Evolutionary conservation across 805 yeast genomes (phyloP).

Genomic region (Saccharomycopsis sp.): DNA sequence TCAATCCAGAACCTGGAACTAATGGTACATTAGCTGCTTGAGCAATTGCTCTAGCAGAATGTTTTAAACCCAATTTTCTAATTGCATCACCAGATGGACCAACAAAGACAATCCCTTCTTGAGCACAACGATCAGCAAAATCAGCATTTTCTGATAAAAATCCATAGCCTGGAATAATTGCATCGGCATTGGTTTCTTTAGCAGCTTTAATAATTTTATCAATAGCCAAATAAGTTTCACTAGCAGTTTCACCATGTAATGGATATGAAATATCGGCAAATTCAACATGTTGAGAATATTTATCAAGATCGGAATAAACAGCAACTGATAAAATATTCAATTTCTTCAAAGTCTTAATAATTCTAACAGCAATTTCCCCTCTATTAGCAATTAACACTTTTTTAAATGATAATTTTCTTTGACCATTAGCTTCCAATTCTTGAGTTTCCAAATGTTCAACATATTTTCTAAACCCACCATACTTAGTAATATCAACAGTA

Average conservation of each 20-base stretch:
- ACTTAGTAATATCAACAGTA: slow-evolving; percentile 72
- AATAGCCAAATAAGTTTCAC: slow-evolving; percentile 81
- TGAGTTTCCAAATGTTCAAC: slow-evolving; percentile 25
- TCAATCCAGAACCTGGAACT: slow-evolving; percentile 94
- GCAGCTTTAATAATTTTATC: slow-evolving; percentile 87
- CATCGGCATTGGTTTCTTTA: slow-evolving; percentile 76
- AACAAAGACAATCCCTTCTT: slow-evolving; percentile 81
- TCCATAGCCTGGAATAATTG: slow-evolving; percentile 98
- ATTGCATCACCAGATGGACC: slow-evolving; percentile 97
- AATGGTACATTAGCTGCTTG: slow-evolving; percentile 87
- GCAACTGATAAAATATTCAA: slow-evolving; percentile 76
- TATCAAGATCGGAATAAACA: slow-evolving; percentile 84
- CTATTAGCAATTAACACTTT: slow-evolving; percentile 88
- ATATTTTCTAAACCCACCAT: slow-evolving; percentile 84
- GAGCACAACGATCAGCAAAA: slow-evolving; percentile 79
- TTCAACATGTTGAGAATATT: slow-evolving; percentile 79
- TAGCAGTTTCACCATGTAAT: slow-evolving; percentile 72
- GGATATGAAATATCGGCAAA: slow-evolving; percentile 79
- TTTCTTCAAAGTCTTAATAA: slow-evolving; percentile 80
- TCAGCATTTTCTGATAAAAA: slow-evolving; percentile 95
- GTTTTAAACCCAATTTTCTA: slow-evolving; percentile 85
- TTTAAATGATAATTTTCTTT: slow-evolving; percentile 21
- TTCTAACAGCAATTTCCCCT: slow-evolving; percentile 96
- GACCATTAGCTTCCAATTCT: slow-evolving; percentile 24
- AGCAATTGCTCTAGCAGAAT: slow-evolving; percentile 94